Conservation (phyloP, 2,329 filamentous ascomycete species). For the Bertia moriformis region DNA sequence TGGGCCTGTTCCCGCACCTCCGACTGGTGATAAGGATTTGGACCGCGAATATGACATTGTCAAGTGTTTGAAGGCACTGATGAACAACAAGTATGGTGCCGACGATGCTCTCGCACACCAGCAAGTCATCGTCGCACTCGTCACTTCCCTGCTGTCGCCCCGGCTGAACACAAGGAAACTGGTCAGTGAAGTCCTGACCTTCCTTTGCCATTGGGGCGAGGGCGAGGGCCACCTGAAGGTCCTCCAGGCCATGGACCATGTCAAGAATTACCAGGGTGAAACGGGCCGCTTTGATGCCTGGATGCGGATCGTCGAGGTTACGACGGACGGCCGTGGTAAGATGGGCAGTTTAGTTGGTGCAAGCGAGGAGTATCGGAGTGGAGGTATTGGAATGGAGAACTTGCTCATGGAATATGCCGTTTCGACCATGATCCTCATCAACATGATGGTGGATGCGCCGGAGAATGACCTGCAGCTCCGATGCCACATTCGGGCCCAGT, state of each 20-base stretch:
- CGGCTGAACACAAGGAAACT: constrained; percentile 84
- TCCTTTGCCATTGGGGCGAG: constrained; percentile 66
- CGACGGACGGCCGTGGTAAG: constrained; percentile 61
- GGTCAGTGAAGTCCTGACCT: constrained; percentile 90
- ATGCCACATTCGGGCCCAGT: constrained; percentile 60
- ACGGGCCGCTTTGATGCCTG: constrained; percentile 65
- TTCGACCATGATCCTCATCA: constrained; percentile 58
- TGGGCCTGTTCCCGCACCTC: constrained; percentile 35
- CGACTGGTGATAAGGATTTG: constrained; percentile 49
- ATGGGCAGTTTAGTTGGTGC: constrained; percentile 66
- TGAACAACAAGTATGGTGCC: constrained; percentile 99
- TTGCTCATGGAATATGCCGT: constrained; percentile 68
- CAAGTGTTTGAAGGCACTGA: constrained; percentile 90
- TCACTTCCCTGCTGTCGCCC: constrained; percentile 73
- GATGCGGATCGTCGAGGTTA: constrained; percentile 68
- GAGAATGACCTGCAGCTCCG: constrained; percentile 55
- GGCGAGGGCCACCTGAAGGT: constrained; percentile 59
- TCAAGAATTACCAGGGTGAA: constrained; percentile 56
- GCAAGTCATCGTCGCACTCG: constrained; percentile 76
- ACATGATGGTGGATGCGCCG: constrained; percentile 59
- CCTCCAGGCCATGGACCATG: constrained; percentile 54
- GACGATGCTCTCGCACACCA: constrained; percentile 87
- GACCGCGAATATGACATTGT: constrained; percentile 84
- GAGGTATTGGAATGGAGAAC: constrained; percentile 66
- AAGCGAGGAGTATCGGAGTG: constrained; percentile 60